Conservation (phyloP, 2,329 filamentous ascomycete genomes). For the Venturia pyrina region DNA sequence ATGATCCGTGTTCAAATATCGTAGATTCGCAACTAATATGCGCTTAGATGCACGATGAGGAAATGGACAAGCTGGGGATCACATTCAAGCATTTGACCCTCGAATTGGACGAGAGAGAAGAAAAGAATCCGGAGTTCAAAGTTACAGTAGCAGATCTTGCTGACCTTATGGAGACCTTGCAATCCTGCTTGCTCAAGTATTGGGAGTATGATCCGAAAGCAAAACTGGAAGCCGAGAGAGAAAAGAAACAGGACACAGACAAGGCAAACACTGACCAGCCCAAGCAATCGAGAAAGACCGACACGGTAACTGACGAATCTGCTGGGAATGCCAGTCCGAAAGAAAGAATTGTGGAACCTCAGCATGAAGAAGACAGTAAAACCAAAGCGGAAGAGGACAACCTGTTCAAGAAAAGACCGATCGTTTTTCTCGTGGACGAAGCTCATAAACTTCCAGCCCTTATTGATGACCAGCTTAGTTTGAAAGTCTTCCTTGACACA, state of each 20-base stretch:
- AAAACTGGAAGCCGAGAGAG: not conserved
- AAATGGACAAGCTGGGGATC: constrained; percentile 5
- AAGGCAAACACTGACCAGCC: not conserved
- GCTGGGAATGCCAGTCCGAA: not conserved
- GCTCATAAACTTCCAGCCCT: constrained; percentile 7
- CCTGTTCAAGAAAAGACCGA: constrained; percentile 5
- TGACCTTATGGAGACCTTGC: constrained; percentile 6
- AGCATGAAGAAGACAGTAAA: not conserved
- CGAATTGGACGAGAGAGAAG: not conserved
- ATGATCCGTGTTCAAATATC: not conserved
- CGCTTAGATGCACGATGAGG: constrained; percentile 5
- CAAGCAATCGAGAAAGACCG: not conserved
- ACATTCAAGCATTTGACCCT: constrained; percentile 8
- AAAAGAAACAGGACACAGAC: not conserved
- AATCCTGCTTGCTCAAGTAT: constrained; percentile 1
- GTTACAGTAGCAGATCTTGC: constrained; percentile 7
- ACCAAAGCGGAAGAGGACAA: not conserved
- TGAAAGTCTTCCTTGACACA: constrained; percentile 10
- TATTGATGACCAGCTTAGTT: constrained; percentile 1
- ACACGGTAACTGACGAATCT: not conserved
- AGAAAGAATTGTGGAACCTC: not conserved
- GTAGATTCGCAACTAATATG: not conserved
- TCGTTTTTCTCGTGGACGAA: constrained; percentile 8
- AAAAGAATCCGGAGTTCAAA: constrained; percentile 1
- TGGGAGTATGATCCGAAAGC: constrained; percentile 9